Percentiles rank a stretch among this genome's conserved stretches.
Conservation (phyloP, 305 asterid genomes). For the Fraxinus platypoda region DNA sequence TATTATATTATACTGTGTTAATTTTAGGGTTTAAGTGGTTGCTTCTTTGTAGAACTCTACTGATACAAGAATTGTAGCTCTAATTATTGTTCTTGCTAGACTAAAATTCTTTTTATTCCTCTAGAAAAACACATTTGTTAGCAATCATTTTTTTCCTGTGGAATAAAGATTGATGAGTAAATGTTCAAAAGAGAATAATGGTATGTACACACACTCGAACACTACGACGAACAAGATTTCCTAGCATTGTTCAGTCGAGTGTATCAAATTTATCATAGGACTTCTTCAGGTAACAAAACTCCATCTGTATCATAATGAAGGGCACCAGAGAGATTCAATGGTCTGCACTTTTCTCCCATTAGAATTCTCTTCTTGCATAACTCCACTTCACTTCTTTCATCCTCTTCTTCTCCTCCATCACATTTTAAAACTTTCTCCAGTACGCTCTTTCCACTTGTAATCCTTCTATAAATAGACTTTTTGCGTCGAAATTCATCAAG, state of each 20-base stretch:
- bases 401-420: not conserved
- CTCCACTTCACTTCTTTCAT: not conserved
- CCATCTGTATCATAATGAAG: constrained; percentile 62
- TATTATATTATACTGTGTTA: not conserved
- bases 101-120: not conserved
- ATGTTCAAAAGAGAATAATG: not conserved
- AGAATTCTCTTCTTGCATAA: not conserved
- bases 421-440: not conserved
- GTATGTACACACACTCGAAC: not conserved
- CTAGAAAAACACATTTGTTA: not conserved
- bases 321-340: constrained; percentile 40
- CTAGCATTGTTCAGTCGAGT: not conserved
- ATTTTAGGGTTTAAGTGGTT: not conserved
- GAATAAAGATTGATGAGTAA: not conserved
- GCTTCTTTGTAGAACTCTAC: not conserved
- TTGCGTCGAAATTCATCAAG: not conserved
- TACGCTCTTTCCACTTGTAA: not conserved
- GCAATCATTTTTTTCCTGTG: not conserved
- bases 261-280: not conserved
- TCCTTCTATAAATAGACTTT: not conserved
- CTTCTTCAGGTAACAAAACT: constrained; percentile 50
- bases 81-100: not conserved
- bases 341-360: constrained; percentile 17
- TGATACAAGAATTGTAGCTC: not conserved
- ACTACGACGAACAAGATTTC: not conserved